A percentile compares a stretch with the other conserved stretches of the same genome.
Evolutionary conservation across 2,329 filamentous ascomycete species (phyloP).

Genomic region (Tolypocladium ovalisporum): DNA sequence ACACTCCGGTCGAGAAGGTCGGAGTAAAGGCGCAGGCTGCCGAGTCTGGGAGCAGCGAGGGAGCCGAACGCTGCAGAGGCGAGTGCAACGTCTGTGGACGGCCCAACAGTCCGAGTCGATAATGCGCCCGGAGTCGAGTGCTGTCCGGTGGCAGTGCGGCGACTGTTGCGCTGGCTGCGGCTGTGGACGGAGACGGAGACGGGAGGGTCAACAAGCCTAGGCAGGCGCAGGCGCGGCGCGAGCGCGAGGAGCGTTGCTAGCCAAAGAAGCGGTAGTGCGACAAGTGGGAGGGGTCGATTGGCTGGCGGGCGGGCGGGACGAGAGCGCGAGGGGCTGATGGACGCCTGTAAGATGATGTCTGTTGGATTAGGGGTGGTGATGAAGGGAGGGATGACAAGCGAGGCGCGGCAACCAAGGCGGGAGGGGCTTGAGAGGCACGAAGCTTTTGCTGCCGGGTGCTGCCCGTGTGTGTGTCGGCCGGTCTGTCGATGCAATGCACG

Average conservation of each 20-base stretch:
- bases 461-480: neutral
- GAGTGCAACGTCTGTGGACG: neutral
- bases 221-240: neutral
- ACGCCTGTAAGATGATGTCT: neutral
- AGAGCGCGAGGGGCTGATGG: conserved; percentile 4
- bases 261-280: conserved; percentile 4
- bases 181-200: conserved; percentile 1
- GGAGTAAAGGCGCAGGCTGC: conserved; percentile 28
- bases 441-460: neutral
- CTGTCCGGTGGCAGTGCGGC: neutral
- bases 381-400: neutral
- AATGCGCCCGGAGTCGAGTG: neutral
- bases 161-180: conserved; percentile 1
- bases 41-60: conserved; percentile 4
- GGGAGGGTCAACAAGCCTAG: neutral
- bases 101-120: neutral
- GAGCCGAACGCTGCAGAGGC: conserved; percentile 1
- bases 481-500: neutral
- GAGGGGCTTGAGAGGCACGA: neutral
- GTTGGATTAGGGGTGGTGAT: neutral
- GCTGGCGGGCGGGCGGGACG: conserved; percentile 2
- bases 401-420: neutral
- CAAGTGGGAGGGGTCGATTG: conserved; percentile 8
- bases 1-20: conserved; percentile 33
- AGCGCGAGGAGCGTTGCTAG: neutral